phyloP scores from a whole-genome alignment of 2,329 filamentous ascomycete species.

The Cladophialophora chaetospira region DNA sequence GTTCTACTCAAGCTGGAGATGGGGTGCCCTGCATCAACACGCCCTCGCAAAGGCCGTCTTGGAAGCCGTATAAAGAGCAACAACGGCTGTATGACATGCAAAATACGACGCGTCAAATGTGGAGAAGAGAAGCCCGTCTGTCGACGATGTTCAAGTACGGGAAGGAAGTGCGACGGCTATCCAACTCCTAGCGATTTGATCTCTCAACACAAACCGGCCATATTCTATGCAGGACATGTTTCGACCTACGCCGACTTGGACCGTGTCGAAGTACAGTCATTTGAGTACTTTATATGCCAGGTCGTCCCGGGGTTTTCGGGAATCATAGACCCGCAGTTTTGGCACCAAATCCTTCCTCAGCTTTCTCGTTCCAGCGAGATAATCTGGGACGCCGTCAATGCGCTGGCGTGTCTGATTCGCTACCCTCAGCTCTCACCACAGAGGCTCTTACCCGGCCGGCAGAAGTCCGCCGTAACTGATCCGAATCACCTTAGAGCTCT shows the following conservation, averaged over 20 bases:
- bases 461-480: neutral
- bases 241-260: constrained; percentile 2
- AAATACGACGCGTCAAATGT: constrained; percentile 30
- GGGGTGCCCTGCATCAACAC: neutral
- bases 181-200: neutral
- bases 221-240: neutral
- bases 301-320: constrained; percentile 17
- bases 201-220: too few species aligned
- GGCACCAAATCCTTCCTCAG: constrained; percentile 17
- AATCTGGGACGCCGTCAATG: constrained; percentile 20
- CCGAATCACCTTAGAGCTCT: constrained; percentile 16
- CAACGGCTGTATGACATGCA: constrained; percentile 8
- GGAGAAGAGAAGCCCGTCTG: constrained; percentile 31
- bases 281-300: constrained; percentile 20
- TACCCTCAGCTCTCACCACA: constrained; percentile 10
- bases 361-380: constrained; percentile 9
- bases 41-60: constrained; percentile 1
- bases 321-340: constrained; percentile 18
- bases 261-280: constrained; percentile 13
- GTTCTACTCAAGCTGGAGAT: too few species aligned
- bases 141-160: constrained; percentile 27
- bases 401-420: constrained; percentile 16
- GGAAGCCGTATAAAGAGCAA: constrained; percentile 3
- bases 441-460: neutral
- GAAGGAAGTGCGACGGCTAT: constrained; percentile 30